A percentile compares a stretch with the other conserved stretches of the same genome.
Evolutionary conservation across 2,329 filamentous ascomycete genomes (phyloP).

Genomic region (Septoria petroselini): DNA sequence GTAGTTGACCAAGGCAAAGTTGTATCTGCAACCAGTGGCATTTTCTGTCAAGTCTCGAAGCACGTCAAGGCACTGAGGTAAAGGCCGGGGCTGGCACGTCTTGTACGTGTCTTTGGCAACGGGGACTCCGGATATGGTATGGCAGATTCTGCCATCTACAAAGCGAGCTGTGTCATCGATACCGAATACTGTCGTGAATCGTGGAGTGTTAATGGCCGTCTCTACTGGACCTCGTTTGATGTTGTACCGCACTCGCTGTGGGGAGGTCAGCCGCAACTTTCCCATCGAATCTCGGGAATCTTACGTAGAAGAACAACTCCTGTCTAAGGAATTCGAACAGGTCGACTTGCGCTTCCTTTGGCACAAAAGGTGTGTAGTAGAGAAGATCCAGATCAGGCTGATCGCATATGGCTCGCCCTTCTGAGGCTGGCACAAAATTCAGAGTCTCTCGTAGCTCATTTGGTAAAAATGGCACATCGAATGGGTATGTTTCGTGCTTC

Average conservation of each 20-base stretch:
- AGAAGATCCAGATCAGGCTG: constrained; percentile 69
- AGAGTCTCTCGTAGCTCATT: constrained; percentile 43
- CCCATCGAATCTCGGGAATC: not conserved
- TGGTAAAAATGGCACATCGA: constrained; percentile 51
- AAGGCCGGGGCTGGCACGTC: constrained; percentile 61
- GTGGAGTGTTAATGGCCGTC: constrained; percentile 60
- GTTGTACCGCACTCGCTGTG: constrained; percentile 51
- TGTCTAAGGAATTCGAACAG: constrained; percentile 68
- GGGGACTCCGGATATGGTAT: constrained; percentile 44
- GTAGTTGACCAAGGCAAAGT: constrained; percentile 80
- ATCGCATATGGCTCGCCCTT: constrained; percentile 59
- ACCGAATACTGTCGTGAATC: constrained; percentile 62
- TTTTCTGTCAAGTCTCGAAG: constrained; percentile 63
- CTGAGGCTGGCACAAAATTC: constrained; percentile 44
- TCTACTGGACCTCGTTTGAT: constrained; percentile 64
- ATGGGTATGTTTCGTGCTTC: constrained; percentile 53
- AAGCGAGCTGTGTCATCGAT: constrained; percentile 65
- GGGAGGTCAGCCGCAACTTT: constrained; percentile 51
- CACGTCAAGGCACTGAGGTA: constrained; percentile 66
- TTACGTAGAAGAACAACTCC: constrained; percentile 63
- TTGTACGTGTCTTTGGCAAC: constrained; percentile 52
- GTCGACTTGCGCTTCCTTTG: constrained; percentile 53
- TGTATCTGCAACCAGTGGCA: constrained; percentile 65
- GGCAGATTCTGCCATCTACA: constrained; percentile 38
- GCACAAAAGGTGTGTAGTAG: constrained; percentile 72